Conservation (phyloP, 139 green algal species). For the Chlamydomonas incerta region DNA sequence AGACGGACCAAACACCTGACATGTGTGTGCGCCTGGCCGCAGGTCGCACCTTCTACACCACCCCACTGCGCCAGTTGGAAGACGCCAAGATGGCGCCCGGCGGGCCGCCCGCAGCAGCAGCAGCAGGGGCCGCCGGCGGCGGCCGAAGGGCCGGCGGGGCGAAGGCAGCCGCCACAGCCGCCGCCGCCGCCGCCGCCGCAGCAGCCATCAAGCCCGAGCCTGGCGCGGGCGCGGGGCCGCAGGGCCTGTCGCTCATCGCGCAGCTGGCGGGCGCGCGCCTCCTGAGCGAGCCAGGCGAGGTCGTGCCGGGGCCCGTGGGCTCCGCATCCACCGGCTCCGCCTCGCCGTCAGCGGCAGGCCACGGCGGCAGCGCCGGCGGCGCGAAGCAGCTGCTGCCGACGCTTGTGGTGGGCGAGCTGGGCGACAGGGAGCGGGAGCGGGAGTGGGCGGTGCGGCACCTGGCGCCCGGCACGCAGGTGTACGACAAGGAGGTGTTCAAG, state of each 20-base stretch:
- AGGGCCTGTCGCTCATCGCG: constrained; percentile 26
- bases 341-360: background rate
- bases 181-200: background rate
- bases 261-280: constrained; percentile 15
- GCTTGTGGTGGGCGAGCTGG: too few species aligned
- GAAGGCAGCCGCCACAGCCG: too few species aligned
- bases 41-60: constrained; percentile 20
- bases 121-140: background rate
- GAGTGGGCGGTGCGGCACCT: constrained; percentile 25
- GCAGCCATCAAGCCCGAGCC: background rate
- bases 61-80: background rate
- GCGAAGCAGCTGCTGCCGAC: too few species aligned
- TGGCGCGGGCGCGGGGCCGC: background rate
- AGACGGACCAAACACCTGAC: too few species aligned
- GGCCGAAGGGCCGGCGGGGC: background rate
- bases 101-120: background rate
- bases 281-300: background rate
- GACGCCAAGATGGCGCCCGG: constrained; percentile 14
- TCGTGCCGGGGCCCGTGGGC: background rate
- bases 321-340: too few species aligned
- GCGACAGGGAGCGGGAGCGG: too few species aligned
- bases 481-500: constrained; percentile 35
- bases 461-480: background rate
- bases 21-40: too few species aligned
- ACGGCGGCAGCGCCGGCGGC: background rate